Evolutionary conservation across 768 basidiomycete genomes (phyloP).

Genomic region (Leucocoprinus birnbaumii): DNA sequence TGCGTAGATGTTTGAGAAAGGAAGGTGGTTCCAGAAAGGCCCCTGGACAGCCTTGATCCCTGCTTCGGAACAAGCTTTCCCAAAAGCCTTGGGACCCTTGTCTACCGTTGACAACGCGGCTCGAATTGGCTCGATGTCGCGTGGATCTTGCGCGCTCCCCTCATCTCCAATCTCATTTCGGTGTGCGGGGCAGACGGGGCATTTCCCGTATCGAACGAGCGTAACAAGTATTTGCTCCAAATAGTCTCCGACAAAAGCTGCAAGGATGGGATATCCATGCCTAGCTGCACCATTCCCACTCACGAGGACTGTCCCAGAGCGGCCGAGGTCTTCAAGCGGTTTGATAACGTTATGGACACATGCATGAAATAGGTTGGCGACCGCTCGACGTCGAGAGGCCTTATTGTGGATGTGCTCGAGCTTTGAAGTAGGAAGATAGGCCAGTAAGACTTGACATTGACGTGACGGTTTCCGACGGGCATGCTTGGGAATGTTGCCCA

Average conservation of each 20-base stretch:
- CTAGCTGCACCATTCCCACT: slow-evolving; percentile 33
- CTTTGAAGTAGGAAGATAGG: slow-evolving; percentile 36
- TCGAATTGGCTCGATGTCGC: slow-evolving; percentile 9
- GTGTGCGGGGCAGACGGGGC: slow-evolving; percentile 22
- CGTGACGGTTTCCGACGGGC: slow-evolving; percentile 32
- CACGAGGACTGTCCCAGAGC: slow-evolving; percentile 18
- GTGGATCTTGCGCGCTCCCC: not conserved
- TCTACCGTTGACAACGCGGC: not conserved
- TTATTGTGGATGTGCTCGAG: slow-evolving; percentile 27
- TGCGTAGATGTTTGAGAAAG: slow-evolving; percentile 31
- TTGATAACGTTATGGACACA: slow-evolving; percentile 29
- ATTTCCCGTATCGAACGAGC: slow-evolving; percentile 21
- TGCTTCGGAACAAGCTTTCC: not conserved
- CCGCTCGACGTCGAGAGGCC: slow-evolving; percentile 15
- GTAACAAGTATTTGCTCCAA: slow-evolving; percentile 42
- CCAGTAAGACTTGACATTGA: slow-evolving; percentile 31
- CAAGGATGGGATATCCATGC: slow-evolving; percentile 34
- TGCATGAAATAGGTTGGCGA: slow-evolving; percentile 33
- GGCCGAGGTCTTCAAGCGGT: slow-evolving; percentile 24
- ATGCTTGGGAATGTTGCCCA: slow-evolving; percentile 42
- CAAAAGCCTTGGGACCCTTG: not conserved
- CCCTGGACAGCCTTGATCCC: not conserved
- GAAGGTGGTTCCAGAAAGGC: not conserved
- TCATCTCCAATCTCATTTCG: slow-evolving; percentile 19
- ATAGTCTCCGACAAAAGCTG: slow-evolving; percentile 35